Evolutionary conservation across 2,329 filamentous ascomycete species (phyloP), one percentile per base, ranked within the genome.

Genomic region (Ceratocystis cubensis): DNA sequence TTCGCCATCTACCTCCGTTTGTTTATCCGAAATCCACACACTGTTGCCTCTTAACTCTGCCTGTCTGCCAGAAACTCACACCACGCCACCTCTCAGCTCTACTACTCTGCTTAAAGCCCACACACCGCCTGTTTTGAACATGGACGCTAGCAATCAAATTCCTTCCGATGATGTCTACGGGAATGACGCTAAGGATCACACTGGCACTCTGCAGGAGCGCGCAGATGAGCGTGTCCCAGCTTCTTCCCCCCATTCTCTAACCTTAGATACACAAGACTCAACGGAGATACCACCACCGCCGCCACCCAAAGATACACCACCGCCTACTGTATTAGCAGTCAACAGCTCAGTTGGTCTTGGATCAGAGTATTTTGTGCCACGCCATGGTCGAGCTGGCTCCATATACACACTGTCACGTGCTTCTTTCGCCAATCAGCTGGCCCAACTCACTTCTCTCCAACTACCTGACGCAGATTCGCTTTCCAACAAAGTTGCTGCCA

Each of bases 341-440:
- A 17, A 59, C 7, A n/a, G 45, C 62, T 64, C n/a, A 7, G 30
- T 37, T 25, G 61, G 45, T 37, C 15, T 64, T 25, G 61, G 45
- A 25, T 66, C 64, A 15, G 66, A 68, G 46, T 88, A 88, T 74
- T 89, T 90, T 74, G 85, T 86, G 46, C 83, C 84, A 3, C 83
- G 83, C 25, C 78, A 85, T 59, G 84, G 83, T 67, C 83, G 91
- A 13, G 82, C 91, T 2, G 89, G 89, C 53, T 97, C 93, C 45
- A 91, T 97, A 71, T 96, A 96, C 76, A 96, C 94, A 1, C 83
- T 99, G 67, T 96, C 91, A 1, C 85, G 93, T 57, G 88, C 88
- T 44, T 96, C 93, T 5, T 96, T 99, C 75, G 89, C 91, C 69
- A 95, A 89, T 72, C 94, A 97, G 75, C 84, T 97, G 65, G 89